Evolutionary conservation across 371 early-diverging fungal species (phyloP), one percentile per base, ranked within the genome.

Genomic region (Mortierella sp.): DNA sequence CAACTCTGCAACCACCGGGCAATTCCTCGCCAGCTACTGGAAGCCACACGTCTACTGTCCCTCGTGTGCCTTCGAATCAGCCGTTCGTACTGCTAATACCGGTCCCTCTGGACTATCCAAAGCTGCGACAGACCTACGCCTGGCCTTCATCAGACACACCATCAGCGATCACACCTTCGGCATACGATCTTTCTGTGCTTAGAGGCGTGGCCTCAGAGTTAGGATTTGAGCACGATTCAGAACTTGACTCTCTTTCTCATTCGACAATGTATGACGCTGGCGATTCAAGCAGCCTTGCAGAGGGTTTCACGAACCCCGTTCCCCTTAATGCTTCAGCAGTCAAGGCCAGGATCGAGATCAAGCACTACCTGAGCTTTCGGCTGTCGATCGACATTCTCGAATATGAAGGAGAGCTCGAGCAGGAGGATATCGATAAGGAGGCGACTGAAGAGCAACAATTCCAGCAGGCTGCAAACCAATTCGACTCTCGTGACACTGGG

Each of bases 361-460:
- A 61, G 39, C 78, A 76, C 23, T 70, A 76, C 23, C 62, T 76
- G 21, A 65, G 41, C 23, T 57, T 76, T 23, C 56, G 78, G 1
- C 28, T 76, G 14, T 76, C 78, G 19, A 61, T 70, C 30, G 70
- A 76, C 23, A 43, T 70, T 19, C 62, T 70, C 34, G 70, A 76
- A 37, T 76, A 48, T 24, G 78, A 76, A 17, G 78, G 78, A 15
- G 70, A 76, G 42, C 51, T 34, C 31, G 75, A 73, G 19, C 59
- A 50, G 27, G 60, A 70, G 24, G 70, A 65, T 19, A 39, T 58
- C 42, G 64, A 63, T 41, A 24, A 63, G 28, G 68, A 56, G 19
- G 60, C 54, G 5, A 39, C 55, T 23, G 68, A 68, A 30, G 56
- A 67, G 5, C 51, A 59, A 39, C 60, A 59, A 19, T 28, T 70